Evolutionary conservation across 768 basidiomycete genomes (phyloP), one percentile per base, ranked within the genome.

Genomic region (Podaxis pistillaris): DNA sequence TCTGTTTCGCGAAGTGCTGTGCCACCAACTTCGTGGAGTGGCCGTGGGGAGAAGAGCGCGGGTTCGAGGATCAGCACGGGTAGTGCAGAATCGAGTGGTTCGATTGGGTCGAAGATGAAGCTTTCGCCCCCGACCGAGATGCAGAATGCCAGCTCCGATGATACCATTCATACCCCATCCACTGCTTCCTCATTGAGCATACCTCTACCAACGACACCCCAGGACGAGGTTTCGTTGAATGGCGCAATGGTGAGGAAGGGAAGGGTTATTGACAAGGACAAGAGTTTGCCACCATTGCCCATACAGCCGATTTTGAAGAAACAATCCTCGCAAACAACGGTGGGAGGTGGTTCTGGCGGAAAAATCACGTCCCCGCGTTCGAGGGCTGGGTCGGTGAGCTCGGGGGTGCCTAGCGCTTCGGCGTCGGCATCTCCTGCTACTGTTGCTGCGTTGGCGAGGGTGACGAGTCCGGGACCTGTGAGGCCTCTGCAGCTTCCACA

Each of bases 261-360:
- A 33, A 30, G 47, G 4, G 11, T 50, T 24, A 15, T 69, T 38
- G 67, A 75, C 51, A 76, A 76, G 66, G 68, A 79, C 59, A 75
- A 79, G 70, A 70, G 75, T 52, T 41, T 81, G 19, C 73, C 78
- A 1, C 78, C 78, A 0, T 65, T 74, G 3, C 73, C 73, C 12
- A 36, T 56, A 15, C 60, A 61, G 1, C 58, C 67, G 0, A 68
- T 67, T 22, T 40, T 70, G 44, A 68, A 65, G 62, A 69, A 67
- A 57, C 59, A 62, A 30, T 44, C 63, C 4, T 66, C 67, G 17
- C 46, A 40, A 22, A 37, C 64, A 13, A 64, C 37, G 40, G 37
- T 55, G 28, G 56, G 46, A 24, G 28, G 58, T 37, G 15, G 7
- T 63, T 53, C 37, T 22, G 56, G 40, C 37, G 66, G 56, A n/a